Percentiles rank a stretch among this genome's conserved stretches.
Evolutionary conservation across 306 rosid species (phyloP).

Genomic region (Trichosanthes truncata): DNA sequence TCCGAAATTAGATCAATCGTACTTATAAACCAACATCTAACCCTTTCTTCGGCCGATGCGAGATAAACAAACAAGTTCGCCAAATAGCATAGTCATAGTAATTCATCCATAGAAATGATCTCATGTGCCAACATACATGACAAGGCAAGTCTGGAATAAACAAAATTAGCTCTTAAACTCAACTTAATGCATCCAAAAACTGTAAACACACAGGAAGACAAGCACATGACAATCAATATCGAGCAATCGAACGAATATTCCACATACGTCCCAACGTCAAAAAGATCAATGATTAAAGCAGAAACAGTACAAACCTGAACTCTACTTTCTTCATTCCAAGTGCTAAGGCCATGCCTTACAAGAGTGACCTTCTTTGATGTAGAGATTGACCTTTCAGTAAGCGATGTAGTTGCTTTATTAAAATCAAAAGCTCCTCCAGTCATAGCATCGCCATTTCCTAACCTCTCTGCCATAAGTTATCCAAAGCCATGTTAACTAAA

Average conservation of each 20-base stretch:
- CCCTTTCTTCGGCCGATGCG: background rate
- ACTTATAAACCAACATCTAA: background rate
- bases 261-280: background rate
- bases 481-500: background rate
- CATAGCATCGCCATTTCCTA: constrained; percentile 24
- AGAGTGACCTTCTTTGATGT: constrained; percentile 61
- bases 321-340: constrained; percentile 70
- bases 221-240: background rate
- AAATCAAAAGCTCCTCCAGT: constrained; percentile 74
- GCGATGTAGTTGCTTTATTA: constrained; percentile 44
- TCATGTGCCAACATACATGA: background rate
- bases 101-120: background rate
- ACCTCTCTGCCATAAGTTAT: constrained; percentile 25
- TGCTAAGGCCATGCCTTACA: constrained; percentile 61
- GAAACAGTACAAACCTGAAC: constrained; percentile 34
- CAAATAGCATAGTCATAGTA: background rate
- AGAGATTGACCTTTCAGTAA: constrained; percentile 35
- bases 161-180: background rate
- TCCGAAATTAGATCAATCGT: too few species aligned
- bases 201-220: background rate
- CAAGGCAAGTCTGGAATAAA: background rate
- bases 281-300: background rate
- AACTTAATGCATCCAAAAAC: background rate
- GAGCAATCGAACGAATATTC: background rate
- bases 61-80: background rate